Base-by-base conservation (phyloP, 2,329 filamentous ascomycete genomes). In the Parasarocladium wereldwijsianum region DNA sequence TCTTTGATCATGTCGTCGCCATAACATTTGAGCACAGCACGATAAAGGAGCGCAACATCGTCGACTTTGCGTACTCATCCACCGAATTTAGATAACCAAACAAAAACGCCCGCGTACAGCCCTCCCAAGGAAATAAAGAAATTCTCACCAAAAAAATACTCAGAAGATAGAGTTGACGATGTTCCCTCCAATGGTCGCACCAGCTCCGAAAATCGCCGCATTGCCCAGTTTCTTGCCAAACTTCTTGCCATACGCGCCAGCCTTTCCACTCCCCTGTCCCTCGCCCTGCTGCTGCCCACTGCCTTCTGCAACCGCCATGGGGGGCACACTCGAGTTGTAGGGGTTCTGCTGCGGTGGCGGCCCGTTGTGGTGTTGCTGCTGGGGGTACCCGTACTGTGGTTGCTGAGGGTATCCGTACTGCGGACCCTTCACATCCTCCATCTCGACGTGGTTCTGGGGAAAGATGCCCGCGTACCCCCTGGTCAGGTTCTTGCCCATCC, bases 81-180 rank as follows among this genome's bases (percentile, higher is more conserved):
- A n/a, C n/a, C n/a, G n/a, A n/a, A n/a, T n/a, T n/a, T n/a, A n/a
- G n/a, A n/a, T n/a, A n/a, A n/a, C n/a, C n/a, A n/a, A n/a, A n/a
- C n/a, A n/a, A n/a, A 13, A 24, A 24, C 22, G 22, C 22, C 22
- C 11, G 15, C 6, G 11, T 24, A n/a, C 12, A 24, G n/a, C 22
- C 22, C 12, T 24, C 19, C 8, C 8, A 27, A n/a, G n/a, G n/a
- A n/a, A n/a, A n/a, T n/a, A n/a, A n/a, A n/a, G n/a, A n/a, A n/a
- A n/a, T n/a, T n/a, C n/a, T n/a, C n/a, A n/a, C n/a, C 11, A 24
- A 12, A 24, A 6, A n/a, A 22, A 9, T 18, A 22, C 17, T 46
- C 74, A 93, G 53, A 93, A 90, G 43, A 93, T 92, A 38, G 77
- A 74, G 55, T 92, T 90, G 42, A 93, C 84, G 48, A 93, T 73